These are phyloP conservation scores for Hygrocybe coccinea DNA, from an alignment of 768 basidiomycete genomes.

Conservation along the genomic window DNA sequence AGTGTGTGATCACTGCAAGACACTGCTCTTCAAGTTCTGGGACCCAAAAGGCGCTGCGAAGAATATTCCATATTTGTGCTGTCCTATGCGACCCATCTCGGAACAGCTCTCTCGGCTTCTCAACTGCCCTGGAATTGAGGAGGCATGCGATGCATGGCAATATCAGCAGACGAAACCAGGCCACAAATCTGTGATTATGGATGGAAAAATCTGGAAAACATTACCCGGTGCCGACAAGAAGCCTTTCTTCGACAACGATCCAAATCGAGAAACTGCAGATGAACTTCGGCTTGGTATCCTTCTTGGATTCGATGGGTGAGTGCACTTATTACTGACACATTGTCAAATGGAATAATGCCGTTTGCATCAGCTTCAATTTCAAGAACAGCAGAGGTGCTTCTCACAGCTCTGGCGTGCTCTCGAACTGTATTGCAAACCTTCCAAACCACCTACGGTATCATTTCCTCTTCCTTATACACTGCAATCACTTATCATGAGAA, in stretches of 20 bases:
- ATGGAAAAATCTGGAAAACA: slow-evolving; percentile 1
- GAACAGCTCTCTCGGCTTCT: not conserved
- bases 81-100: not conserved
- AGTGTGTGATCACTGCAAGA: not conserved
- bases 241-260: not conserved
- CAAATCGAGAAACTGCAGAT: not conserved
- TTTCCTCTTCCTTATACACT: not conserved
- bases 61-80: not conserved
- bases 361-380: no score
- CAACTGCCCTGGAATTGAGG: not conserved
- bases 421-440: slow-evolving; percentile 15
- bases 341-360: no score
- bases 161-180: not conserved
- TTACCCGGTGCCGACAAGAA: not conserved
- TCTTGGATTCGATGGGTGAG: not conserved
- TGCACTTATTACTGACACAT: no score
- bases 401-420: not conserved
- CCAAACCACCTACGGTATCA: slow-evolving; percentile 17
- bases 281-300: not conserved
- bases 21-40: not conserved
- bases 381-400: no score
- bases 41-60: not conserved
- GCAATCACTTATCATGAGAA: not conserved
- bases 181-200: not conserved
- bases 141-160: not conserved